phyloP scores from a whole-genome alignment of 169 alveolate genomes.

The Cyclospora cayetanensis region DNA sequence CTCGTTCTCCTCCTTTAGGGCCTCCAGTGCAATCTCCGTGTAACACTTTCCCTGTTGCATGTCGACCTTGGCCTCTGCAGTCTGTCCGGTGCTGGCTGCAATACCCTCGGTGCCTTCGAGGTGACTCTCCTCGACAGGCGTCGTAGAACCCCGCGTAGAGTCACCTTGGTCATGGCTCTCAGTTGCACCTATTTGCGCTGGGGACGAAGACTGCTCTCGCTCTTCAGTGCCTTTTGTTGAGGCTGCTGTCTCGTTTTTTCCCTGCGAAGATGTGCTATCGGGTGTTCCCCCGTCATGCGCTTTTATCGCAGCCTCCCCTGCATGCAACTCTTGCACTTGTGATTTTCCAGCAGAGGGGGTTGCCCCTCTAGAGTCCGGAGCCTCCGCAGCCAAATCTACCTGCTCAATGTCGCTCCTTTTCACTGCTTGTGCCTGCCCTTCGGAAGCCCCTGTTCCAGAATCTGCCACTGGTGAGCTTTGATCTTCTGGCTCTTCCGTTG shows the following conservation, averaged over 20 bases:
- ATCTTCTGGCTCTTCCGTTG: not conserved
- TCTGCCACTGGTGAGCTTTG: not conserved
- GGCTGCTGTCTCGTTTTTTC: not conserved
- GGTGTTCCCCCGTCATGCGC: not conserved
- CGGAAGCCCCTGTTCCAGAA: not conserved
- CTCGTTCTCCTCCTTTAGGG: not conserved
- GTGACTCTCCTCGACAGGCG: slow-evolving; percentile 48
- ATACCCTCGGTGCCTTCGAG: not conserved
- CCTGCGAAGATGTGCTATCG: not conserved
- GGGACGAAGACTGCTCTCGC: not conserved
- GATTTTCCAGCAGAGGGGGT: not conserved
- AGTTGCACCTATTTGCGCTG: not conserved
- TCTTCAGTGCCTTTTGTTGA: not conserved
- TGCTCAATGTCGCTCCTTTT: not conserved
- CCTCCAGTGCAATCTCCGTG: not conserved
- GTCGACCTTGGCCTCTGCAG: not conserved
- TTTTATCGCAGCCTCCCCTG: not conserved
- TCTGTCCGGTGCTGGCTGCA: not conserved
- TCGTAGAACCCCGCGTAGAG: not conserved
- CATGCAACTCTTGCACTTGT: not conserved
- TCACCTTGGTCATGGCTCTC: not conserved
- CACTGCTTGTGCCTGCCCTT: not conserved
- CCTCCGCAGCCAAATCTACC: not conserved
- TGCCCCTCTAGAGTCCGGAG: not conserved
- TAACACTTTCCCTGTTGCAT: slow-evolving; percentile 1